phyloP scores from a whole-genome alignment of 306 rosid genomes.

The Hippophae tibetana region DNA sequence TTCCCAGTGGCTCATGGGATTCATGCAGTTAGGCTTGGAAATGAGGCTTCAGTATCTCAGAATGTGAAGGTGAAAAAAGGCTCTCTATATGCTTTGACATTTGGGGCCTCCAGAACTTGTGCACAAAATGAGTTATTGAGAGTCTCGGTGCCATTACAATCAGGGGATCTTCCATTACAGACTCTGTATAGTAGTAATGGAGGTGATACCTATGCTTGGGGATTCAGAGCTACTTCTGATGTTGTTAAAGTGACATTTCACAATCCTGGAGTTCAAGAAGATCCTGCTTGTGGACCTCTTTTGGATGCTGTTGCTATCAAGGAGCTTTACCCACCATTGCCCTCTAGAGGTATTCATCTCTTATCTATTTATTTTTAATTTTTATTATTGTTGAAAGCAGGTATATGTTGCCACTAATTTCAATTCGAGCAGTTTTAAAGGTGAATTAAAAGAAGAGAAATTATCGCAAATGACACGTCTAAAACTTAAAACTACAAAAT shows the following conservation, averaged over 20 bases:
- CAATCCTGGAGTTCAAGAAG: constrained; percentile 90
- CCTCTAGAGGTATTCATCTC: constrained; percentile 51
- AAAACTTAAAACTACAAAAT: too few relatives aligned
- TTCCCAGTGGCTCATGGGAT: constrained; percentile 71
- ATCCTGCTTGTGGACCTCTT: constrained; percentile 88
- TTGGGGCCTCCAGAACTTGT: constrained; percentile 94
- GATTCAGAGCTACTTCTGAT: constrained; percentile 43
- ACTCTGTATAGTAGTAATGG: constrained; percentile 72
- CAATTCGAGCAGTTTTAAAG: too few relatives aligned
- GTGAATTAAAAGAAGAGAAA: too few relatives aligned
- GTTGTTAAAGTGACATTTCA: constrained; percentile 56
- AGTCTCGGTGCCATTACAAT: constrained; percentile 56
- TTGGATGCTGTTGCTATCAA: constrained; percentile 88
- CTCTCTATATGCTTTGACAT: constrained; percentile 57
- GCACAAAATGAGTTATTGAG: constrained; percentile 88
- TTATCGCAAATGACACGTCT: too few relatives aligned
- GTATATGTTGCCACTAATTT: too few relatives aligned
- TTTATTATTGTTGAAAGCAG: background rate
- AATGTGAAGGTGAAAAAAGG: constrained; percentile 57
- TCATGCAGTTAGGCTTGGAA: constrained; percentile 93
- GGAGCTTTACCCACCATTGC: constrained; percentile 55
- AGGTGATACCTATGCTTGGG: constrained; percentile 81
- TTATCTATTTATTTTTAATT: background rate
- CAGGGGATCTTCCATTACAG: constrained; percentile 82
- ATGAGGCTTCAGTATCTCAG: constrained; percentile 83